Percentiles rank a stretch among this genome's conserved stretches.
Evolutionary conservation across 2,329 filamentous ascomycete genomes (phyloP).

Genomic region (Ceratocystis diversiconidia): DNA sequence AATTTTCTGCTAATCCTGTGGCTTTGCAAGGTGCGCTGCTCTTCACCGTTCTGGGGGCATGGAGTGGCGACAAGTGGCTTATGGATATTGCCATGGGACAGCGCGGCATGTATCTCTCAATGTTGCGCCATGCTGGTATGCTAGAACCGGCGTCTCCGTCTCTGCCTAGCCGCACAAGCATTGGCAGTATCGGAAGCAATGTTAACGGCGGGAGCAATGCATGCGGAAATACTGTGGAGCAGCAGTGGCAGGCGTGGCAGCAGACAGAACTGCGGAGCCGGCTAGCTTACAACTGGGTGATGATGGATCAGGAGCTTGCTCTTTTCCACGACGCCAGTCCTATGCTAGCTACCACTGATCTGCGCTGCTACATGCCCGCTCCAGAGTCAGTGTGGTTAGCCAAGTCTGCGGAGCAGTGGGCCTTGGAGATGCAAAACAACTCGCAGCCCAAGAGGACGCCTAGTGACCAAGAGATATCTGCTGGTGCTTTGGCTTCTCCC

Average conservation of each 20-base stretch:
- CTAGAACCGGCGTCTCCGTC: slow-evolving; percentile 35
- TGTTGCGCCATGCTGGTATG: slow-evolving; percentile 56
- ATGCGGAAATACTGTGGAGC: slow-evolving; percentile 29
- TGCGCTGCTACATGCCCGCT: slow-evolving; percentile 48
- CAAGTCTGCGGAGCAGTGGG: slow-evolving; percentile 44
- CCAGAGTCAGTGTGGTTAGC: slow-evolving; percentile 50
- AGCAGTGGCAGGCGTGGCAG: slow-evolving; percentile 50
- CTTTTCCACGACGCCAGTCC: slow-evolving; percentile 51
- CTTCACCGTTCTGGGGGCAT: slow-evolving; percentile 53
- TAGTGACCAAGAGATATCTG: background rate
- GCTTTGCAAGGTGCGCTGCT: slow-evolving; percentile 52
- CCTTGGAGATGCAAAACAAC: slow-evolving; percentile 42
- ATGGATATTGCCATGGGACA: slow-evolving; percentile 67
- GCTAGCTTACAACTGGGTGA: slow-evolving; percentile 61
- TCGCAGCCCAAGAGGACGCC: slow-evolving; percentile 32
- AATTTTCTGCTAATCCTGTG: slow-evolving; percentile 50
- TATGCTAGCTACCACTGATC: slow-evolving; percentile 50
- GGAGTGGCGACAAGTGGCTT: slow-evolving; percentile 65
- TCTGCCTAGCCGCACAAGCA: slow-evolving; percentile 24
- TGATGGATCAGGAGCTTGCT: slow-evolving; percentile 58
- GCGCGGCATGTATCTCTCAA: slow-evolving; percentile 57
- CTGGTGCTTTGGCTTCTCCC: slow-evolving; percentile 28
- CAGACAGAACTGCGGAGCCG: slow-evolving; percentile 49
- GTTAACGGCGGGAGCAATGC: slow-evolving; percentile 22
- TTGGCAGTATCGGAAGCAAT: slow-evolving; percentile 50